phyloP scores from a whole-genome alignment of 1,284 basidiomycete genomes.

The Naganishia liquefaciens region DNA sequence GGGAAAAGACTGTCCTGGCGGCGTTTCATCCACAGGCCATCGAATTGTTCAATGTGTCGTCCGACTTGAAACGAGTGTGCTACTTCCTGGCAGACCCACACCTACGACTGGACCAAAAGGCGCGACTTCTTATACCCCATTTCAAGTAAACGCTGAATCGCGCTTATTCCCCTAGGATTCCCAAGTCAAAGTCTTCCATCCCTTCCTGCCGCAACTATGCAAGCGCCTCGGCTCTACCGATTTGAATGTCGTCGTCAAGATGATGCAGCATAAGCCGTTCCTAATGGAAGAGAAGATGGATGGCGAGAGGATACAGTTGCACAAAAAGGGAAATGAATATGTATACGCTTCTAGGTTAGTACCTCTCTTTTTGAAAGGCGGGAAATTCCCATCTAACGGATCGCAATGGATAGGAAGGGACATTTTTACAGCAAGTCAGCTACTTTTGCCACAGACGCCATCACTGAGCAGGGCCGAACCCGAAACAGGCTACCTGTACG shows the following conservation, averaged over 20 bases:
- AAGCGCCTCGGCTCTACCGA: constrained; percentile 71
- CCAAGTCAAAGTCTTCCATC: constrained; percentile 71
- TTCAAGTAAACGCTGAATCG: neutral
- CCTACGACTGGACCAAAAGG: constrained; percentile 15
- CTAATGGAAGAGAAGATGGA: constrained; percentile 94
- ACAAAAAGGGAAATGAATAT: constrained; percentile 83
- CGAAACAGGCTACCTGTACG: constrained; percentile 68
- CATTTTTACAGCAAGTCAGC: constrained; percentile 74
- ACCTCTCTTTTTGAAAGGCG: no score
- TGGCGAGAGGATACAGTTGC: constrained; percentile 90
- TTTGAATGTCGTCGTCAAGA: constrained; percentile 76
- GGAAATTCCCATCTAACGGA: constrained; percentile 9
- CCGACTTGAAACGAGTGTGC: constrained; percentile 85
- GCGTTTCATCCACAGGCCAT: constrained; percentile 89
- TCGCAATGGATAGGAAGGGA: constrained; percentile 65
- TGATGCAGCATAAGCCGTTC: constrained; percentile 69
- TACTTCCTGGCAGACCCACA: constrained; percentile 58
- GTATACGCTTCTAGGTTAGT: constrained; percentile 82
- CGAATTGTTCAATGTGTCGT: constrained; percentile 88
- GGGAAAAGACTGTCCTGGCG: constrained; percentile 78
- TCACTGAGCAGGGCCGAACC: neutral
- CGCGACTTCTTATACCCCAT: neutral
- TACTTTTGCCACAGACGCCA: constrained; percentile 4
- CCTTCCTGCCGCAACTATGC: constrained; percentile 90
- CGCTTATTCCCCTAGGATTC: constrained; percentile 64